Conservation (phyloP, 1,139 yeast species). For the Candida anutae region DNA sequence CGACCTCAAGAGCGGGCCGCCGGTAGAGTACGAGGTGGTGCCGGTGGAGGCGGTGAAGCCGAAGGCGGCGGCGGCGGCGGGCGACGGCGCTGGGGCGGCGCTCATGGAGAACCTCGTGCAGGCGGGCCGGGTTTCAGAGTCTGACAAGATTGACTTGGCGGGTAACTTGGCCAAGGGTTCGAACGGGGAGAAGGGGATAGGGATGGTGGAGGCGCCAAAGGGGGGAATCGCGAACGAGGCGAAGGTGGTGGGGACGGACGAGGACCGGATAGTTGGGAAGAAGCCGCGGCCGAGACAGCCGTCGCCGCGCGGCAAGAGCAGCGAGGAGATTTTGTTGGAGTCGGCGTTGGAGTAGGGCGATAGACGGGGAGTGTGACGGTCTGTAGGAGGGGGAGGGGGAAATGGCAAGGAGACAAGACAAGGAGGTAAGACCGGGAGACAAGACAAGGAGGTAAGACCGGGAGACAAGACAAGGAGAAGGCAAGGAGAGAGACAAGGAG, state of each 20-base stretch:
- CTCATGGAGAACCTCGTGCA: constrained; percentile 11
- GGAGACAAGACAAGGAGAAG: too few relatives aligned
- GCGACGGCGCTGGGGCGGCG: constrained; percentile 1
- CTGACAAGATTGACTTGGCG: constrained; percentile 29
- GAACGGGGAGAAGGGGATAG: constrained; percentile 36
- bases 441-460: too few relatives aligned
- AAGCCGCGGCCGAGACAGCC: constrained; percentile 6
- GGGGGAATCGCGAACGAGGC: constrained; percentile 46
- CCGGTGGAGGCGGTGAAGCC: constrained; percentile 1
- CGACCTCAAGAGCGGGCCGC: constrained; percentile 21
- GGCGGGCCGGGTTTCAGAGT: constrained; percentile 18
- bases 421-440: too few relatives aligned
- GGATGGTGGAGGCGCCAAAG: constrained; percentile 42
- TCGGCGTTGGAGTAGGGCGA: too few relatives aligned
- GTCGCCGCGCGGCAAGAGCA: too few relatives aligned
- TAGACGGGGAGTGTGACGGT: too few relatives aligned
- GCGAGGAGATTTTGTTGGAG: too few relatives aligned
- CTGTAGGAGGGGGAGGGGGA: too few relatives aligned
- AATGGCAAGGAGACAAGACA: too few relatives aligned
- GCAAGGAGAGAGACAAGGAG: too few relatives aligned
- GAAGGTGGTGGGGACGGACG: constrained; percentile 37
- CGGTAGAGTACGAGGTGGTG: constrained; percentile 23
- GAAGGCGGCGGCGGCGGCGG: constrained; percentile 1
- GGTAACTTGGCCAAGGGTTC: constrained; percentile 34
- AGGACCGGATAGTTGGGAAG: constrained; percentile 23